Conservation (phyloP, 352 stramenopile species). For the Globisporangium splendens region DNA sequence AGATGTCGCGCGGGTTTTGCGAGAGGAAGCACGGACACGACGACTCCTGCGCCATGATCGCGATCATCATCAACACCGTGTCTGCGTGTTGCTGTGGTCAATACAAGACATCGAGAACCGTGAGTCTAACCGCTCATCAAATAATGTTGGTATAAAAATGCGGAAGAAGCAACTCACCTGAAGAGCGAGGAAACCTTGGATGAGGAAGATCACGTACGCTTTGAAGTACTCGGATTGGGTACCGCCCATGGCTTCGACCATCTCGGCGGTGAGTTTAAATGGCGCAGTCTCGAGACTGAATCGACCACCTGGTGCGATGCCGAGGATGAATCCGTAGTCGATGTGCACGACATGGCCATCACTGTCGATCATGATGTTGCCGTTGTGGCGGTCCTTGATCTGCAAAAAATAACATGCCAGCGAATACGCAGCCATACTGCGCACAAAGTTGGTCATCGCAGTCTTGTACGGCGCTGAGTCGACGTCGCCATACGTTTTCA, state of each 20-base stretch:
- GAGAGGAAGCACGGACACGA: slow-evolving; percentile 95
- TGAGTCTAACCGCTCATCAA: neutral
- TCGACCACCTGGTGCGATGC: slow-evolving; percentile 91
- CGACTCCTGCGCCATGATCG: slow-evolving; percentile 95
- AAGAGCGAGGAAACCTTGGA: slow-evolving; percentile 95
- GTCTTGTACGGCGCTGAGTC: slow-evolving; percentile 85
- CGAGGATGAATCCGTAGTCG: slow-evolving; percentile 99
- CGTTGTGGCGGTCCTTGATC: slow-evolving; percentile 99
- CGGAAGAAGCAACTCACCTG: slow-evolving; percentile 54
- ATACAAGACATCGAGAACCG: slow-evolving; percentile 14
- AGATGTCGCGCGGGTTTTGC: slow-evolving; percentile 67
- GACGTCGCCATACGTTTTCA: slow-evolving; percentile 89
- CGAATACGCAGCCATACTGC: slow-evolving; percentile 97
- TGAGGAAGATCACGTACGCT: slow-evolving; percentile 97
- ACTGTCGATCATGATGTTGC: slow-evolving; percentile 99
- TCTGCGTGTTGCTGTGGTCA: slow-evolving; percentile 78
- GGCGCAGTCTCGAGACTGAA: slow-evolving; percentile 97
- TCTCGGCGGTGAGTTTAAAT: slow-evolving; percentile 98
- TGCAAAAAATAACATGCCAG: slow-evolving; percentile 97
- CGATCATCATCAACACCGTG: slow-evolving; percentile 95
- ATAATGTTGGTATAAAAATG: neutral
- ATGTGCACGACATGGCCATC: slow-evolving; percentile 98
- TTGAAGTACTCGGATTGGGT: slow-evolving; percentile 91
- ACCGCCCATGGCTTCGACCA: slow-evolving; percentile 96
- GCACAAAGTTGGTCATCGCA: slow-evolving; percentile 97